Evolutionary conservation across 768 basidiomycete genomes (phyloP).

Genomic region (Pleurotus ostreatus): DNA sequence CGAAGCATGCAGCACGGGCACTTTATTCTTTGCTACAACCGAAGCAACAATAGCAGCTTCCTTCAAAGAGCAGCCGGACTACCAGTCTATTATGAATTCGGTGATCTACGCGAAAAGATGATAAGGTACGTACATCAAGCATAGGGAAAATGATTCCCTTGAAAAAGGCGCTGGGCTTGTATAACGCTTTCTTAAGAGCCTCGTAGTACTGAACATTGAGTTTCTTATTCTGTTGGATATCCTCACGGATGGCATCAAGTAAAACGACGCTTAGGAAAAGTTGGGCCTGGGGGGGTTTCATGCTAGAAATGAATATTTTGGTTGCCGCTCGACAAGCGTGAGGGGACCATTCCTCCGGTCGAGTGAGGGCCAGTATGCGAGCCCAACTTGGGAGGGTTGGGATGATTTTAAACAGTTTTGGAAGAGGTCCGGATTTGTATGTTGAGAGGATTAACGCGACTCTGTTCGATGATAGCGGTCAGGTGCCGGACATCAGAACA

Average conservation of each 20-base stretch:
- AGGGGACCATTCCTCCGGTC: conserved; percentile 91
- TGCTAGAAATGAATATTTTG: conserved; percentile 91
- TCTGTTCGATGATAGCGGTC: conserved; percentile 36
- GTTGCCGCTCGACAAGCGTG: conserved; percentile 95
- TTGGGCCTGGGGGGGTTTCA: conserved; percentile 93
- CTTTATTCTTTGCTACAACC: conserved; percentile 82
- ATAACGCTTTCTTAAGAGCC: conserved; percentile 85
- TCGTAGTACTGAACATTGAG: conserved; percentile 93
- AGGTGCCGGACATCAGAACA: neutral
- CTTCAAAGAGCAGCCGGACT: conserved; percentile 81
- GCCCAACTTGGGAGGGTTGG: conserved; percentile 96
- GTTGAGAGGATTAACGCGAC: conserved; percentile 80
- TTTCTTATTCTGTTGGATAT: conserved; percentile 84
- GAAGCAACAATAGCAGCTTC: conserved; percentile 95
- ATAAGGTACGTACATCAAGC: conserved; percentile 63
- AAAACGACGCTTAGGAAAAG: conserved; percentile 90
- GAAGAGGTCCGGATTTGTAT: conserved; percentile 92
- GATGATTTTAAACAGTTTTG: conserved; percentile 97
- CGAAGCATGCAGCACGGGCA: conserved; percentile 95
- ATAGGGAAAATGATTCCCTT: conserved; percentile 97
- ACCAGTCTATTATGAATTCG: conserved; percentile 2
- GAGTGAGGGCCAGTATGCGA: conserved; percentile 87
- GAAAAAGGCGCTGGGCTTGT: conserved; percentile 98
- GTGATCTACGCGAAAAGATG: neutral
- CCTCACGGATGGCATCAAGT: conserved; percentile 83